Evolutionary conservation across 805 yeast genomes (phyloP), one percentile per base, ranked within the genome.

Genomic region (Spathaspora passalidarum): DNA sequence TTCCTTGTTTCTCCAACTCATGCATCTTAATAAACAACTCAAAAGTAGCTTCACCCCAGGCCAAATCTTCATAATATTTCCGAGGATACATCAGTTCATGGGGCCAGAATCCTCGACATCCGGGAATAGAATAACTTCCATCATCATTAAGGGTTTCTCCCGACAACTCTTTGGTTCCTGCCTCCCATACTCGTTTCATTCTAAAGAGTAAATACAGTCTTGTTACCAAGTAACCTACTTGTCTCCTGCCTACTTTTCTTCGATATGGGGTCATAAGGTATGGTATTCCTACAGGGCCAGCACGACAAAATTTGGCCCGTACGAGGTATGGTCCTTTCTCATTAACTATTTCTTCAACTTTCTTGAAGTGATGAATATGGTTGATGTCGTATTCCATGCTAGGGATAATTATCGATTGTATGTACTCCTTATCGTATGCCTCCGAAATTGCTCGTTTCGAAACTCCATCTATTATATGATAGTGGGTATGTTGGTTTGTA

Each of bases 281-380:
- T 5, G 67, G 65, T 5, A 67, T 57, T 1, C 56, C 54, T 40
- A 60, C 50, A 2, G 63, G 53, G 0, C 73, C 75, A 1, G 75
- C 64, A 41, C 53, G 52, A 5, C 68, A 65, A n/a, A 47, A 36
- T 10, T 56, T 45, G 9, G 69, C 54, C 37, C 60, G 61, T 5
- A 69, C 72, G 38, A 59, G 54, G 25, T 41, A 59, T 2, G 77
- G 76, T 4, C 77, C 77, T 43, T 62, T 63, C 13, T 57, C 58
- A 41, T 59, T 59, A 7, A 69, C 61, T 1, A 51, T 51, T 1
- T 43, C n/a, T 11, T 46, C 47, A 17, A 62, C 46, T n/a, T 50
- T 43, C 3, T 56, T 53, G 26, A 66, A 43, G 38, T 50, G 52
- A 26, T 63, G 63, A 35, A 47, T 32, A 42, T 56, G 50, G 46